Evolutionary conservation across 2,329 filamentous ascomycete genomes (phyloP).

Genomic region (Aureobasidium sp.): DNA sequence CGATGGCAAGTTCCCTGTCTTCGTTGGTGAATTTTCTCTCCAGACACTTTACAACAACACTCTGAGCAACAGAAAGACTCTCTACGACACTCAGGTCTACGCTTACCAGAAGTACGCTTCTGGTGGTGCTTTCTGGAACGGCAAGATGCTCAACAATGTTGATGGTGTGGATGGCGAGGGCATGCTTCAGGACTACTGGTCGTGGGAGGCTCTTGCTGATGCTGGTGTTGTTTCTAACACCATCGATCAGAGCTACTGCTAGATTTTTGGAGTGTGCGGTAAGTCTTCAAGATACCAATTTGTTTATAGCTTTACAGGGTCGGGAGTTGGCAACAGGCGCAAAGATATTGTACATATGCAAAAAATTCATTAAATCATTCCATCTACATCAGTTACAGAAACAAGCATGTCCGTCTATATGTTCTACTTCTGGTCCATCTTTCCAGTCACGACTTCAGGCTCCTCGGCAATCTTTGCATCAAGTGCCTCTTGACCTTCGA

Average conservation of each 20-base stretch:
- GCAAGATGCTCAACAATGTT: neutral
- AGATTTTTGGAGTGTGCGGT: neutral
- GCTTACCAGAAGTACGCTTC: slow-evolving; percentile 26
- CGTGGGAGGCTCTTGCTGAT: slow-evolving; percentile 11
- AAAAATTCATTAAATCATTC: neutral
- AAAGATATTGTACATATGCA: neutral
- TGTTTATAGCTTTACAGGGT: neutral
- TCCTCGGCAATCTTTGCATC: slow-evolving; percentile 6
- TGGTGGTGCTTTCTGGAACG: slow-evolving; percentile 25
- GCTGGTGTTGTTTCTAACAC: slow-evolving; percentile 11
- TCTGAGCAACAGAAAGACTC: slow-evolving; percentile 17
- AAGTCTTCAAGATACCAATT: neutral
- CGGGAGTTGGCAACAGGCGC: neutral
- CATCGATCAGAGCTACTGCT: slow-evolving; percentile 11
- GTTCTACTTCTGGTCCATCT: neutral
- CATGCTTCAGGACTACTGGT: slow-evolving; percentile 16
- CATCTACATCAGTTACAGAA: neutral
- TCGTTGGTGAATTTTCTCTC: slow-evolving; percentile 25
- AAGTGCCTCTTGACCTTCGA: slow-evolving; percentile 15
- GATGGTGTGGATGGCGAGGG: slow-evolving; percentile 15
- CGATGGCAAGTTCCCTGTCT: slow-evolving; percentile 19
- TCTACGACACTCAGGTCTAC: slow-evolving; percentile 26
- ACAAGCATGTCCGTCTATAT: neutral
- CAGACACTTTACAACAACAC: slow-evolving; percentile 16
- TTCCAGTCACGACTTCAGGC: neutral